A percentile compares a stretch with the other conserved stretches of the same genome.
Evolutionary conservation across 257 asterid genomes (phyloP).

Genomic region (Solanum lycopersicoides): DNA sequence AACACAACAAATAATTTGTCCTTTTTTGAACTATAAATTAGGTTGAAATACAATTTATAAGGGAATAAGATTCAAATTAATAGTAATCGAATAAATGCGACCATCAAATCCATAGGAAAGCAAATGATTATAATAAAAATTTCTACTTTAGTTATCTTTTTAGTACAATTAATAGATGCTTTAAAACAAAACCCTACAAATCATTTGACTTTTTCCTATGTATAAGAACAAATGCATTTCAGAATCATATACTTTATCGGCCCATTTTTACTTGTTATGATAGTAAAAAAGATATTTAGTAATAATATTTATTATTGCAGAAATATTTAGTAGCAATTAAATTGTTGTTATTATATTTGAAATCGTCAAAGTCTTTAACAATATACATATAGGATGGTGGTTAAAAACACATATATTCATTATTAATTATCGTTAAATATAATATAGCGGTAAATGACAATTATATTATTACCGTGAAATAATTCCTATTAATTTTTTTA

Average conservation of each 20-base stretch:
- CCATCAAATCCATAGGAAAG: not conserved
- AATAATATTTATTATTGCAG: no score
- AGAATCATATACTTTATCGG: not conserved
- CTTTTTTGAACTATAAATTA: not conserved
- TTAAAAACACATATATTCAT: no score
- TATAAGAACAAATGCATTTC: not conserved
- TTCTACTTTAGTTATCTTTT: not conserved
- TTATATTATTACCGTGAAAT: not conserved
- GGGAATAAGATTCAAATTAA: not conserved
- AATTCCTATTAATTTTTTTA: not conserved
- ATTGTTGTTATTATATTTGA: not conserved
- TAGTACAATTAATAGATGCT: not conserved
- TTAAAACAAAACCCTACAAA: not conserved
- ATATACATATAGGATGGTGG: not conserved
- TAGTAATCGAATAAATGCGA: not conserved
- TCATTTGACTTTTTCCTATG: not conserved
- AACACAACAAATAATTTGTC: not conserved
- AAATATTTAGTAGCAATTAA: not conserved
- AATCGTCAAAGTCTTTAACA: not conserved
- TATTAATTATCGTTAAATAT: not conserved
- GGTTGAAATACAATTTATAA: not conserved
- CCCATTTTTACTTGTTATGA: not conserved
- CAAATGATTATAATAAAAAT: not conserved
- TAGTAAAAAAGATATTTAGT: not conserved
- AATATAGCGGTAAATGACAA: not conserved